These are phyloP conservation scores for Fusarium dlaminii DNA, from an alignment of 2,329 filamentous ascomycete genomes.

Conservation along the genomic window DNA sequence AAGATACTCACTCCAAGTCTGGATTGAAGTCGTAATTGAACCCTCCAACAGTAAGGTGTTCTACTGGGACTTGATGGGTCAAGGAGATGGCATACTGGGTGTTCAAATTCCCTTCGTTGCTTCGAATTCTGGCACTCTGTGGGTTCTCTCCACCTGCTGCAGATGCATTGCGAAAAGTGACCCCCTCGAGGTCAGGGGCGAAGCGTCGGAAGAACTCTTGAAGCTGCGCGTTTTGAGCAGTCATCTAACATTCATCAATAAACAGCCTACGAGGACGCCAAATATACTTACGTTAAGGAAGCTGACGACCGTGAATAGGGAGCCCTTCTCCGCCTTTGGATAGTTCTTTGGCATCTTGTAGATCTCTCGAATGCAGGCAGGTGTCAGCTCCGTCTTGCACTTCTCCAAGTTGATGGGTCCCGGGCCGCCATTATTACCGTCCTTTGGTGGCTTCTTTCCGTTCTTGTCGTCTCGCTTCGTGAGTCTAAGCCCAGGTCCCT, in stretches of 20 bases:
- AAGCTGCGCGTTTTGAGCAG: slow-evolving; percentile 64
- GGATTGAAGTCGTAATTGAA: slow-evolving; percentile 44
- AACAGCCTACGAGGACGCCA: background rate
- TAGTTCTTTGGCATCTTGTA: slow-evolving; percentile 59
- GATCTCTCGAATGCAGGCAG: slow-evolving; percentile 55
- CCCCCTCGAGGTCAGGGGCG: slow-evolving; percentile 59
- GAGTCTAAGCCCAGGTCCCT: background rate
- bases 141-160: slow-evolving; percentile 66
- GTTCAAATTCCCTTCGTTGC: slow-evolving; percentile 52
- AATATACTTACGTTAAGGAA: slow-evolving; percentile 50
- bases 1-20: slow-evolving; percentile 47
- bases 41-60: slow-evolving; percentile 47
- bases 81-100: slow-evolving; percentile 50
- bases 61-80: slow-evolving; percentile 48
- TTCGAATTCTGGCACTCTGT: slow-evolving; percentile 50
- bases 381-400: slow-evolving; percentile 54
- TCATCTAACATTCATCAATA: slow-evolving; percentile 50
- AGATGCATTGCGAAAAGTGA: slow-evolving; percentile 65
- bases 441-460: background rate
- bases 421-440: slow-evolving; percentile 19
- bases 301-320: slow-evolving; percentile 69
- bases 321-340: slow-evolving; percentile 65
- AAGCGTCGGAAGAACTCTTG: slow-evolving; percentile 64
- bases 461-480: background rate
- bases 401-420: slow-evolving; percentile 22